Percentiles rank a stretch among this genome's conserved stretches.
Evolutionary conservation across 179 eudicot genomes (phyloP).

Genomic region (Sideroxylon spinosum): DNA sequence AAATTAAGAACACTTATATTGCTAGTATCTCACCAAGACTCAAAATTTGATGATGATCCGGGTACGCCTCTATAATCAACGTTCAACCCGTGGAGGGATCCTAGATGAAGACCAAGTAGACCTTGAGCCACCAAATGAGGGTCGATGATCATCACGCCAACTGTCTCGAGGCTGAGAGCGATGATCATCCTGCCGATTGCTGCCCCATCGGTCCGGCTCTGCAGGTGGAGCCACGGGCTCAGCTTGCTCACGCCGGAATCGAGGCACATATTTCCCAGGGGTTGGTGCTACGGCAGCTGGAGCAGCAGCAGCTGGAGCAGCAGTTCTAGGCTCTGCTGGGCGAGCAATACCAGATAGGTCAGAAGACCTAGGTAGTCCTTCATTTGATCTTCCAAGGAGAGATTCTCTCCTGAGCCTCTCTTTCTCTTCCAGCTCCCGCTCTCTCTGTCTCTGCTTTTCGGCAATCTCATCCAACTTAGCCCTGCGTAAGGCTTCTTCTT

Average conservation of each 20-base stretch:
- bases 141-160: conserved; percentile 16
- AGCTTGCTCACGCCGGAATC: conserved; percentile 22
- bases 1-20: no score
- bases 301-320: conserved; percentile 28
- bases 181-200: conserved; percentile 34
- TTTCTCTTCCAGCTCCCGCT: conserved; percentile 76
- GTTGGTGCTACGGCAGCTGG: conserved; percentile 36
- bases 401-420: conserved; percentile 50
- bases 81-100: conserved; percentile 11
- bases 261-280: conserved; percentile 67
- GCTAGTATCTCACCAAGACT: no score
- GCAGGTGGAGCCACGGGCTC: conserved; percentile 46
- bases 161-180: conserved; percentile 17
- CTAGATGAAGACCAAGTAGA: conserved; percentile 17
- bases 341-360: conserved; percentile 29
- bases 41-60: neutral
- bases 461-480: conserved; percentile 84
- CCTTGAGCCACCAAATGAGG: conserved; percentile 14
- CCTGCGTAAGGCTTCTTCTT: conserved; percentile 68
- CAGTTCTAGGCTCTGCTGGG: conserved; percentile 30
- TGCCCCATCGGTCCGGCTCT: conserved; percentile 57
- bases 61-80: neutral
- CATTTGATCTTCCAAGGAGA: conserved; percentile 33
- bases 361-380: conserved; percentile 16
- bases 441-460: conserved; percentile 78